Evolutionary conservation across 2,329 filamentous ascomycete species (phyloP).

Genomic region (Aureobasidium sp.): DNA sequence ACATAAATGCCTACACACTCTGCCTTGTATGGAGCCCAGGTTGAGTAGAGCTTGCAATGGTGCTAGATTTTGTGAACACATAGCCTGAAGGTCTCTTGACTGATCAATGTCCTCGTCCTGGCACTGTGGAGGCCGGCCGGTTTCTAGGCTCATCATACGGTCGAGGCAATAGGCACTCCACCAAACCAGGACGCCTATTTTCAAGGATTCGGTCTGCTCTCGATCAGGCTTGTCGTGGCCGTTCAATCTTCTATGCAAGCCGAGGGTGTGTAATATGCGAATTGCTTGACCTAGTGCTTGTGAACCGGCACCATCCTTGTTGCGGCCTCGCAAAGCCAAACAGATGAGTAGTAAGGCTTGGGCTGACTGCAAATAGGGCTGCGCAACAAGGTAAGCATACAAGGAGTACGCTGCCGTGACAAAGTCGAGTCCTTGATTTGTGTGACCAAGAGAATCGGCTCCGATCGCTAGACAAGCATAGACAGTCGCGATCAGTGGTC

Average conservation of each 20-base stretch:
- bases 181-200: background rate
- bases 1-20: background rate
- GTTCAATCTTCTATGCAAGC: background rate
- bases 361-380: background rate
- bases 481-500: background rate
- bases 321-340: background rate
- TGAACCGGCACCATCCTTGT: constrained; percentile 6
- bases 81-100: background rate
- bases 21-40: background rate
- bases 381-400: constrained; percentile 4
- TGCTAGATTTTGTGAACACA: background rate
- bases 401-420: background rate
- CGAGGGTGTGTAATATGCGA: background rate
- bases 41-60: background rate
- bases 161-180: constrained; percentile 5
- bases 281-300: constrained; percentile 11
- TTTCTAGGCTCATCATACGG: background rate
- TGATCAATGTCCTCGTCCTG: constrained; percentile 9
- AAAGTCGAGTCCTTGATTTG: background rate
- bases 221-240: background rate
- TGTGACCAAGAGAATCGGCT: background rate
- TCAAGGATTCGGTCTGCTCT: background rate
- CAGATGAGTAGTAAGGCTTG: constrained; percentile 2
- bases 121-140: background rate
- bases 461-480: constrained; percentile 10